Conservation (phyloP, 306 rosid genomes). For the Trifolium pratense region DNA sequence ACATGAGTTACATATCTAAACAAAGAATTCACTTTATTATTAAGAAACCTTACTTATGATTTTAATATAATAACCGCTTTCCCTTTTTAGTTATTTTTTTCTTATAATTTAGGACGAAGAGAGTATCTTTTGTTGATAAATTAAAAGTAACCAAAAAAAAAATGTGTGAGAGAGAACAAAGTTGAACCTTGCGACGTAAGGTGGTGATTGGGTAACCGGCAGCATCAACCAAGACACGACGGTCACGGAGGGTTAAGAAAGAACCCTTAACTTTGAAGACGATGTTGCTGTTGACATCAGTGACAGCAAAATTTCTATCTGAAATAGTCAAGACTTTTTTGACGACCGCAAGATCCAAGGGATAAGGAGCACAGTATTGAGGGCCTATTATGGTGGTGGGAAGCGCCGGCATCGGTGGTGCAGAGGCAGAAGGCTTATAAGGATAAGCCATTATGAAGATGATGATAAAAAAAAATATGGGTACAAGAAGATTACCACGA, state of each 20-base stretch:
- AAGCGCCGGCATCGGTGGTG: neutral
- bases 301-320: conserved; percentile 50
- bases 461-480: no score
- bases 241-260: conserved; percentile 40
- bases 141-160: no score
- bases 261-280: conserved; percentile 55
- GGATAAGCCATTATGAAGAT: conserved; percentile 25
- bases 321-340: conserved; percentile 45
- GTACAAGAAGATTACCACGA: no score
- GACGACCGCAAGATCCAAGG: conserved; percentile 49
- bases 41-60: no score
- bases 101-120: no score
- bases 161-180: no score
- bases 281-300: conserved; percentile 53
- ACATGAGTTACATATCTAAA: no score
- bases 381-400: conserved; percentile 45
- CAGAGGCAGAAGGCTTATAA: conserved; percentile 34
- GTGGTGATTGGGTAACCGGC: conserved; percentile 51
- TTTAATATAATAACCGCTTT: no score
- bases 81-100: no score
- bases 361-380: conserved; percentile 52
- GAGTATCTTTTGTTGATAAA: no score
- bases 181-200: conserved; percentile 42
- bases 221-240: conserved; percentile 53
- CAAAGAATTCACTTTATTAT: no score